Evolutionary conservation across 2,329 filamentous ascomycete genomes (phyloP).

Genomic region (Colletotrichum brevisporum): DNA sequence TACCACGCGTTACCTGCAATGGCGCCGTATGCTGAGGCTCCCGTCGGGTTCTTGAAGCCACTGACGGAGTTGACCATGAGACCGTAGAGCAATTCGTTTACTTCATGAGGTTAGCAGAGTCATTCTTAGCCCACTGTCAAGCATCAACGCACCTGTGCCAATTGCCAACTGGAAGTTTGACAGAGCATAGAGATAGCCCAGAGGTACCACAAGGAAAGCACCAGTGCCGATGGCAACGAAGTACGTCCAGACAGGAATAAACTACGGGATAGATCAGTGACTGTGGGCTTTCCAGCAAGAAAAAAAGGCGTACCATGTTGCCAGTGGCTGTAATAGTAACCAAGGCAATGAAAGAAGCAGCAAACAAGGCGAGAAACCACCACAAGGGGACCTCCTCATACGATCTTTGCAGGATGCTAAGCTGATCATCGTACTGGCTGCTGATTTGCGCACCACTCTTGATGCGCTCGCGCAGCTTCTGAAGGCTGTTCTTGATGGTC

Average conservation of each 20-base stretch:
- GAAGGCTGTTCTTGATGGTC: slow-evolving; percentile 55
- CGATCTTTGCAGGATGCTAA: slow-evolving; percentile 70
- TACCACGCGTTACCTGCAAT: slow-evolving; percentile 76
- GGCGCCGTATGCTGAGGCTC: slow-evolving; percentile 69
- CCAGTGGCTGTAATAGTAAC: slow-evolving; percentile 65
- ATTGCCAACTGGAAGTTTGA: slow-evolving; percentile 64
- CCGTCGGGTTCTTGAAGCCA: slow-evolving; percentile 65
- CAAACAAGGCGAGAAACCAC: slow-evolving; percentile 70
- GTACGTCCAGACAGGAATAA: slow-evolving; percentile 72
- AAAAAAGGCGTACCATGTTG: slow-evolving; percentile 50
- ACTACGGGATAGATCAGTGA: slow-evolving; percentile 45
- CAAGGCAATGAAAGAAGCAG: slow-evolving; percentile 58
- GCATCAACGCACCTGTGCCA: slow-evolving; percentile 10
- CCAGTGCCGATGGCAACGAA: slow-evolving; percentile 70
- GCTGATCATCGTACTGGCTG: slow-evolving; percentile 67
- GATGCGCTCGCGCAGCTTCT: slow-evolving; percentile 24
- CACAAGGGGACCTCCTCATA: slow-evolving; percentile 72
- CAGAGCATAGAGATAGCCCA: slow-evolving; percentile 72
- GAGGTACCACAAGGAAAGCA: slow-evolving; percentile 68
- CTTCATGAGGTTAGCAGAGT: not conserved
- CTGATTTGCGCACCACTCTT: slow-evolving; percentile 62
- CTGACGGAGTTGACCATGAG: slow-evolving; percentile 68
- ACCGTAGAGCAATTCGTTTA: slow-evolving; percentile 72
- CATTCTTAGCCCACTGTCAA: too few species aligned
- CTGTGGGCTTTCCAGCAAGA: not conserved